Evolutionary conservation across 2,329 filamentous ascomycete genomes (phyloP).

Genomic region (Aspergillus unguis): DNA sequence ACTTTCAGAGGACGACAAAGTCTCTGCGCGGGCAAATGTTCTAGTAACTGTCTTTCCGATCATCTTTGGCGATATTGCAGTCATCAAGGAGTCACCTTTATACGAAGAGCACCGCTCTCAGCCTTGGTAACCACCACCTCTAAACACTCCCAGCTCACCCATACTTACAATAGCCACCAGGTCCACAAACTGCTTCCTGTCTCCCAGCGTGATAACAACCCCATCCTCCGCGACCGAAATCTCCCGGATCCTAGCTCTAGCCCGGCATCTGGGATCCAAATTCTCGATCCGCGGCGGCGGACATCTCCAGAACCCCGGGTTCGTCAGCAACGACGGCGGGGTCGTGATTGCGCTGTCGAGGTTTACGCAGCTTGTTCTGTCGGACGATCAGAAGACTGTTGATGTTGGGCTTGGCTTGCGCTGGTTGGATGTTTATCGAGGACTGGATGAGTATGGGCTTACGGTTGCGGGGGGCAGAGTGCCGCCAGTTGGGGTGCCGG

Average conservation of each 20-base stretch:
- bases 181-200: conserved; percentile 11
- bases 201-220: conserved; percentile 1
- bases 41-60: not conserved
- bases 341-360: conserved; percentile 42
- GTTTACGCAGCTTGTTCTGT: conserved; percentile 38
- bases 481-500: conserved; percentile 44
- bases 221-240: not conserved
- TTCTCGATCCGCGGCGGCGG: conserved; percentile 21
- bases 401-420: conserved; percentile 46
- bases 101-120: conserved; percentile 5
- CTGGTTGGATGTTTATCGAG: conserved; percentile 45
- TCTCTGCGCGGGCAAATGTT: not conserved
- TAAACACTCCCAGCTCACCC: too few species aligned
- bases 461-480: conserved; percentile 47
- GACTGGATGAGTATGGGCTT: conserved; percentile 40
- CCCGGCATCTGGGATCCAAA: conserved; percentile 10
- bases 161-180: not conserved
- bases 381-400: conserved; percentile 33
- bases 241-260: conserved; percentile 1
- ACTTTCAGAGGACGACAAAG: not conserved
- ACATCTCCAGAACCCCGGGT: conserved; percentile 20
- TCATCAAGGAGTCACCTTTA: conserved; percentile 2
- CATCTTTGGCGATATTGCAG: conserved; percentile 6
- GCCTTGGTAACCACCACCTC: not conserved
- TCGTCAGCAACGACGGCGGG: conserved; percentile 30